Base-by-base conservation (phyloP, 345 rosid species). In the Clarkia xantiana region DNA sequence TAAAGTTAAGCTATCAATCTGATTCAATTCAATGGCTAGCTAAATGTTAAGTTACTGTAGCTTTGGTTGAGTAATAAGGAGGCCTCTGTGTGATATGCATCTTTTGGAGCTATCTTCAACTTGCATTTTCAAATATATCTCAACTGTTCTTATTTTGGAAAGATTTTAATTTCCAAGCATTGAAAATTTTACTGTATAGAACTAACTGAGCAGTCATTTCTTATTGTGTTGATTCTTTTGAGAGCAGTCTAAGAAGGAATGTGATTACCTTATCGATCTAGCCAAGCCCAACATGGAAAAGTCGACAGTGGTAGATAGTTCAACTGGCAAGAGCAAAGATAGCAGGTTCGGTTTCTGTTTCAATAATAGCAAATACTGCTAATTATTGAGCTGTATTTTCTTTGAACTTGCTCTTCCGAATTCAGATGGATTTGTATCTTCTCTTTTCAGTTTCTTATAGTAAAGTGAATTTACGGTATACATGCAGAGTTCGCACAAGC, bases 301-400 rank as follows among this genome's bases (percentile, higher is more conserved):
- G 71, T 87, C 98, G 10, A 71, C 81, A 0, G 98, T 91, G 52
- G 95, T 93, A 46, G 96, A 93, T 66, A 58, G 71, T 68, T 74
- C 69, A 62, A 84, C 95, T 47, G 95, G 99, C 59, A 71, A 78
- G 78, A 87, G 99, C 69, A 82, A 16, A 68, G 96, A 93, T 69
- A 93, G 96, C 77, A 84, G 95, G 99, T 76, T 44, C 48, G 45
- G 11, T 57, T 40, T 34, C 41, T 15, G 50, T 29, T 29, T 29
- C 1, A 29, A 29, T 29, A 7, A 5, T 29, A 29, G 36, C 36
- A 29, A n/a, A n/a, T n/a, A n/a, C 25, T 22, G 25, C 14, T 1
- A 34, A 14, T 22, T 18, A 4, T 39, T 39, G 6, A 53, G 14
- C 20, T 38, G 3, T 13, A 16, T 20, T 17, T 18, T 17, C 39